These are phyloP conservation scores for Tetrapisispora taiwanensis DNA, from an alignment of 805 yeast genomes.

Conservation along the genomic window DNA sequence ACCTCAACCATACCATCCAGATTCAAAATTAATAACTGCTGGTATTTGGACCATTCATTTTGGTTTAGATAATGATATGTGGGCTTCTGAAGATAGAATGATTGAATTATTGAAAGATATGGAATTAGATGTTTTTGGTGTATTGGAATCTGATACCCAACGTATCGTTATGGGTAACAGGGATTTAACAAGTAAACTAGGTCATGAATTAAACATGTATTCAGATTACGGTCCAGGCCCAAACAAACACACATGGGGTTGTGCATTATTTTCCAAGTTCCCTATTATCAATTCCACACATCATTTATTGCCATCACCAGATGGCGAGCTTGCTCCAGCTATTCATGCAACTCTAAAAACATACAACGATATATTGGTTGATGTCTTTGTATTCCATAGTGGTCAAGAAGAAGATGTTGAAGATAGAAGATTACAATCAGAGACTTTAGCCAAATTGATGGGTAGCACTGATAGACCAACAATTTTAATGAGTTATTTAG, in stretches of 20 bases:
- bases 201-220: slow-evolving; percentile 89
- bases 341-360: slow-evolving; percentile 92
- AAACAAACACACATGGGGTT: slow-evolving; percentile 97
- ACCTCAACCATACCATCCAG: slow-evolving; percentile 60
- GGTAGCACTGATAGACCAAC: slow-evolving; percentile 74
- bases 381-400: slow-evolving; percentile 92
- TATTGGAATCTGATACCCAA: slow-evolving; percentile 89
- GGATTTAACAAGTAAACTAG: slow-evolving; percentile 82
- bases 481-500: slow-evolving; percentile 79
- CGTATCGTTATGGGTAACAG: slow-evolving; percentile 91
- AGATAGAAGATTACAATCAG: slow-evolving; percentile 80
- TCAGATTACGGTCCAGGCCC: slow-evolving; percentile 98
- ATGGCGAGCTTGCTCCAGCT: slow-evolving; percentile 96
- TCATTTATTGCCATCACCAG: slow-evolving; percentile 90
- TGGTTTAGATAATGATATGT: slow-evolving; percentile 94
- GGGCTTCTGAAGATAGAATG: slow-evolving; percentile 94
- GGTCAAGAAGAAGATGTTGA: slow-evolving; percentile 97
- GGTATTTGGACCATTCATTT: slow-evolving; percentile 99
- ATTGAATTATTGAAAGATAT: slow-evolving; percentile 70
- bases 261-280: slow-evolving; percentile 83
- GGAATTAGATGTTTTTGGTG: slow-evolving; percentile 83
- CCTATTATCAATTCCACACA: slow-evolving; percentile 88
- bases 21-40: slow-evolving; percentile 67
- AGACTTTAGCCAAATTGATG: slow-evolving; percentile 69
- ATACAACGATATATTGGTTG: slow-evolving; percentile 68